A percentile compares a stretch with the other conserved stretches of the same genome.
These are phyloP conservation scores for Claviceps monticola DNA, from an alignment of 2,329 filamentous ascomycete genomes.

Conservation along the genomic window DNA sequence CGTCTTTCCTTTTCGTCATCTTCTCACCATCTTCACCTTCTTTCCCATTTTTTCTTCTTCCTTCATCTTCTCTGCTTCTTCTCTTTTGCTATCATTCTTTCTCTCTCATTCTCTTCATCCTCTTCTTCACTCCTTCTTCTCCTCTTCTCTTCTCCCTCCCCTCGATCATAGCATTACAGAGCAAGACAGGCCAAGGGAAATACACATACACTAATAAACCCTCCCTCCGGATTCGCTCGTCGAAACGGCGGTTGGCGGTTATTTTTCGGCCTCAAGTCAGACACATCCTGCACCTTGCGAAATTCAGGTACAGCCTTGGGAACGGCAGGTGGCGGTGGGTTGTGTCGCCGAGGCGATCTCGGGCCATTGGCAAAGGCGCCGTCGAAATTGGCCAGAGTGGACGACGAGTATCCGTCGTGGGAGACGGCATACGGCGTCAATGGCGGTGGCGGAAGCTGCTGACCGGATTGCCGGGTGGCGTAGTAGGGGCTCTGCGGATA, in stretches of 20 bases:
- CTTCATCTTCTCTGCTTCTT: not conserved
- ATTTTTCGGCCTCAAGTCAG: conserved; percentile 69
- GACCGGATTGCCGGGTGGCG: conserved; percentile 26
- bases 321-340: conserved; percentile 22
- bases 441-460: conserved; percentile 54
- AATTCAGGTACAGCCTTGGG: conserved; percentile 72
- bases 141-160: not conserved
- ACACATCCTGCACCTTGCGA: conserved; percentile 56
- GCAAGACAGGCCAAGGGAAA: not conserved
- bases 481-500: conserved; percentile 50
- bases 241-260: conserved; percentile 82
- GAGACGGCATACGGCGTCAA: conserved; percentile 54
- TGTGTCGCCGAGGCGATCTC: conserved; percentile 43
- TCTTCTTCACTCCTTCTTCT: not conserved
- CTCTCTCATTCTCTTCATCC: not conserved
- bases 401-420: conserved; percentile 60
- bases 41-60: not conserved
- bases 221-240: conserved; percentile 88
- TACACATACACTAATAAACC: conserved; percentile 79
- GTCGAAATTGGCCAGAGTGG: conserved; percentile 58
- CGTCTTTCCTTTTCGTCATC: not conserved
- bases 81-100: not conserved
- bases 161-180: not conserved
- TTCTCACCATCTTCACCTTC: too few species aligned
- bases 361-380: conserved; percentile 43